Evolutionary conservation across 768 basidiomycete species (phyloP), one percentile per base, ranked within the genome.

Genomic region (Termitomyces sp.): DNA sequence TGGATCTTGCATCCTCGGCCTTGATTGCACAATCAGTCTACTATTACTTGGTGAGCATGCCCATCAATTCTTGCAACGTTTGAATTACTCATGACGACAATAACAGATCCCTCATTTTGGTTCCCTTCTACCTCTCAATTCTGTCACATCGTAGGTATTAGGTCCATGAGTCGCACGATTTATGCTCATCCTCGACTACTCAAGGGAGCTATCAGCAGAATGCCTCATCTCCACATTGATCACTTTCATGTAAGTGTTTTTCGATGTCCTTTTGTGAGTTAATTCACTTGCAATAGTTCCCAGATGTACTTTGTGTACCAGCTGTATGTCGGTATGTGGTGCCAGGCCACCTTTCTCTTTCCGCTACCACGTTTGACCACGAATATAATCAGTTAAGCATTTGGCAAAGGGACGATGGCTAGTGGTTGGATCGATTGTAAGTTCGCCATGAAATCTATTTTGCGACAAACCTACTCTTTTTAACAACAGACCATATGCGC

Each of bases 231-330:
- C 76, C 1, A 72, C 75, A 1, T 57, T 73, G 23, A 75, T 79
- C 40, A 77, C 76, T 16, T 70, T 75, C 59, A 78, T 73, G 76
- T 77, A 42, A 32, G 71, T 17, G 3, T 25, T 49, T 35, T 21
- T 59, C n/a, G 4, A 9, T 17, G n/a, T 25, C 23, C 10, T 28
- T n/a, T 16, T 17, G 10, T 10, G 40, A 9, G 23, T 21, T n/a
- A 30, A 23, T 6, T 42, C 37, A 30, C n/a, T 21, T 16, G 3
- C 30, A 48, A 19, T 11, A 78, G 77, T 28, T 77, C 78, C 12
- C 78, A 79, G 56, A 61, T 73, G 57, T 77, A 73, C 61, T 78
- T 79, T 55, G 75, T 72, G 5, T 67, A 71, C 49, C 76, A 78
- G 60, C 60, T 78, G 6, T 68, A 74, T 47, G 59, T 62, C 17